phyloP scores from a whole-genome alignment of 2,329 filamentous ascomycete species.

The Penicillium palitans region DNA sequence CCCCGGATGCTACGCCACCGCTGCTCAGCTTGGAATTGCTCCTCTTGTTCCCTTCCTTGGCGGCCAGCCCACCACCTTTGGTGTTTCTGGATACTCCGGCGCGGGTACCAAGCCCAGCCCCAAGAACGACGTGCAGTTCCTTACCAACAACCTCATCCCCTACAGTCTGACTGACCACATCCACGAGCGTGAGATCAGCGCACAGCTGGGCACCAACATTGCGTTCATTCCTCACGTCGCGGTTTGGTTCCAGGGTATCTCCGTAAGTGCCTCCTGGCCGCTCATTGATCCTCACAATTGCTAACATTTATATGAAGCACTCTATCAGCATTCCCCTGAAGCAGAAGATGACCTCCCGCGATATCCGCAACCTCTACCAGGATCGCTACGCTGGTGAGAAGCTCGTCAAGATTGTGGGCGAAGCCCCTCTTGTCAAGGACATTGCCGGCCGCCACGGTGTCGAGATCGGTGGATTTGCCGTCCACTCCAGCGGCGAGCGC shows the following conservation, averaged over 20 bases:
- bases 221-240: conserved; percentile 93
- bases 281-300: not conserved
- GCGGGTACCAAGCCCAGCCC: conserved; percentile 91
- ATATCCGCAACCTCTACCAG: conserved; percentile 93
- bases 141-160: conserved; percentile 84
- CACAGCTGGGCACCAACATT: conserved; percentile 71
- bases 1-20: conserved; percentile 94
- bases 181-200: conserved; percentile 86
- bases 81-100: conserved; percentile 90
- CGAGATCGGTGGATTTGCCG: conserved; percentile 94
- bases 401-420: conserved; percentile 87
- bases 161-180: conserved; percentile 93
- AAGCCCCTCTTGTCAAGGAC: conserved; percentile 79
- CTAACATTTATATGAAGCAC: conserved; percentile 52
- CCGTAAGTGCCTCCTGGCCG: conserved; percentile 46
- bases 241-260: conserved; percentile 96
- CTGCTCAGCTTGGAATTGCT: conserved; percentile 83
- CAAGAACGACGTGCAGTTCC: conserved; percentile 84
- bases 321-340: conserved; percentile 88
- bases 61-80: conserved; percentile 79
- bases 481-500: conserved; percentile 82
- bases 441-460: conserved; percentile 84
- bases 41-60: conserved; percentile 77
- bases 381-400: conserved; percentile 95
- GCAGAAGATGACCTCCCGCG: conserved; percentile 82